Percentiles rank a stretch among this genome's conserved stretches.
Evolutionary conservation across 768 basidiomycete genomes (phyloP).

Genomic region (Tylopilus sp.): DNA sequence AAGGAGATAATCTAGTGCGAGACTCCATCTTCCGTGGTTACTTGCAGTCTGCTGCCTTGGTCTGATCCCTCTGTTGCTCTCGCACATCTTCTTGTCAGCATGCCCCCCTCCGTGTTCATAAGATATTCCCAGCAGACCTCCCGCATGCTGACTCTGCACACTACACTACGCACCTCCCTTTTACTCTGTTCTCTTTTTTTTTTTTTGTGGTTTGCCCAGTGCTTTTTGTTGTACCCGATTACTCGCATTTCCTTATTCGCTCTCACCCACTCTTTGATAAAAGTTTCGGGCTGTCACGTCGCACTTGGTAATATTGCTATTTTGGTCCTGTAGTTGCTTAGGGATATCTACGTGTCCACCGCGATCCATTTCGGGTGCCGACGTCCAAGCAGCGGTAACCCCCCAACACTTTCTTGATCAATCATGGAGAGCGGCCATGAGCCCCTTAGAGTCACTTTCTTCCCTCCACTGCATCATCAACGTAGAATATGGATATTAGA

Average conservation of each 20-base stretch:
- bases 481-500: slow-evolving; percentile 71
- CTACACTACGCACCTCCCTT: slow-evolving; percentile 3
- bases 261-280: not conserved
- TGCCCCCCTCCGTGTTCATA: slow-evolving; percentile 13
- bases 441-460: slow-evolving; percentile 53
- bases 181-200: slow-evolving; percentile 4
- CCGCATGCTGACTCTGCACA: not conserved
- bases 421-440: slow-evolving; percentile 18
- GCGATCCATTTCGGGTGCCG: slow-evolving; percentile 23
- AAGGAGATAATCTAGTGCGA: slow-evolving; percentile 43
- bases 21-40: slow-evolving; percentile 77
- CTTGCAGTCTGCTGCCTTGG: slow-evolving; percentile 66
- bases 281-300: not conserved
- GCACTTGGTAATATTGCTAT: slow-evolving; percentile 10
- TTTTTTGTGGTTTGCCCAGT: not conserved
- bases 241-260: slow-evolving; percentile 8
- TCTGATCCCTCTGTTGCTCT: slow-evolving; percentile 35
- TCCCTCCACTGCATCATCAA: slow-evolving; percentile 65
- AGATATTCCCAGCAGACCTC: not conserved
- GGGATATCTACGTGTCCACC: not conserved
- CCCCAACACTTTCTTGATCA: not conserved
- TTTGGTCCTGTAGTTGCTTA: slow-evolving; percentile 14
- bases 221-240: not conserved
- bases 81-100: not conserved
- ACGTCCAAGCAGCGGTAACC: slow-evolving; percentile 15